A percentile compares a stretch with the other conserved stretches of the same genome.
These are phyloP conservation scores for Penicillium capsulatum DNA, from an alignment of 2,329 filamentous ascomycete species.

Conservation along the genomic window DNA sequence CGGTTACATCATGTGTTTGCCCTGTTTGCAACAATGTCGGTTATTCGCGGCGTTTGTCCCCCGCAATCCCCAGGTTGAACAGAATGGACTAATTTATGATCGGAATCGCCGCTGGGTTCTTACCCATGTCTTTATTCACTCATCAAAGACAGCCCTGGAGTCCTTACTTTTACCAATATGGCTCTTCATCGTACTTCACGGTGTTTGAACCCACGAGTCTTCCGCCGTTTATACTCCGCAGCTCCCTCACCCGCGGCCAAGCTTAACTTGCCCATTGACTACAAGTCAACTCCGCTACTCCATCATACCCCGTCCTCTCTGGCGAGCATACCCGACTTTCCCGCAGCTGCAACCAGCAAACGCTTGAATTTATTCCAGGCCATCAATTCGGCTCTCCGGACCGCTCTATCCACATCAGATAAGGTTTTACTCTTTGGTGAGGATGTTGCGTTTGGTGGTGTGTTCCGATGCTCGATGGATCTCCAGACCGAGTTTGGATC, in stretches of 20 bases:
- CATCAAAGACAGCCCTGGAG: too few species aligned
- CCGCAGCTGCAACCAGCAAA: slow-evolving; percentile 68
- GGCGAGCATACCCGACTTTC: slow-evolving; percentile 67
- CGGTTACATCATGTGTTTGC: slow-evolving; percentile 7
- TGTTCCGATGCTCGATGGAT: slow-evolving; percentile 92
- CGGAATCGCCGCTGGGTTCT: too few species aligned
- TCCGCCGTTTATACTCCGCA: slow-evolving; percentile 44
- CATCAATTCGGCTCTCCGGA: slow-evolving; percentile 82
- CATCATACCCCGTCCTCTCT: slow-evolving; percentile 72
- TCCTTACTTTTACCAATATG: slow-evolving; percentile 12
- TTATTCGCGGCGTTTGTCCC: slow-evolving; percentile 24
- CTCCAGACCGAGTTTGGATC: slow-evolving; percentile 81
- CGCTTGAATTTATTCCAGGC: slow-evolving; percentile 92
- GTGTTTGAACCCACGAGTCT: slow-evolving; percentile 14
- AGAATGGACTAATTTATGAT: too few species aligned
- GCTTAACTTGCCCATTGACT: slow-evolving; percentile 85
- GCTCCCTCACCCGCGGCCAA: slow-evolving; percentile 48
- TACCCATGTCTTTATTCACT: slow-evolving; percentile 2
- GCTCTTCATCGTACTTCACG: slow-evolving; percentile 14
- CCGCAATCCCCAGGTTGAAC: slow-evolving; percentile 19
- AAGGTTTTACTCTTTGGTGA: slow-evolving; percentile 90
- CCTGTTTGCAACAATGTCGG: slow-evolving; percentile 19
- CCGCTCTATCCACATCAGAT: slow-evolving; percentile 77
- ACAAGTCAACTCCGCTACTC: slow-evolving; percentile 73
- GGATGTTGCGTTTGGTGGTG: slow-evolving; percentile 93